Base-by-base conservation (phyloP, 2,329 filamentous ascomycete genomes). In the Pleoardoris graminearum region DNA sequence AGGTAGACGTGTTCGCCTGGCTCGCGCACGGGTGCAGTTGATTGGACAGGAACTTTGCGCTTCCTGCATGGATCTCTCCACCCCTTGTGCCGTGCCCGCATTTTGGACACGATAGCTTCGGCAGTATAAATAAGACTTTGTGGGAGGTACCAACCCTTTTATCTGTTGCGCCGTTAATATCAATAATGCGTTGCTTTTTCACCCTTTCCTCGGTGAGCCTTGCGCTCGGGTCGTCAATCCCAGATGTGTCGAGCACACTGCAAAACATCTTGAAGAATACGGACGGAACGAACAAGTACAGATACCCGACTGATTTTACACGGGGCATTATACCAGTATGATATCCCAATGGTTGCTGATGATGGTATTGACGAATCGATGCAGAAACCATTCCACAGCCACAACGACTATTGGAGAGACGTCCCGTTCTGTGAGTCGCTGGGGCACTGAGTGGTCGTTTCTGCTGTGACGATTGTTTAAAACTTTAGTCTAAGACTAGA, bases 241-340 rank as follows among this genome's bases (percentile, higher is more conserved):
- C 72, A 36, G 67, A 75, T 52, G 66, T 80, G 21, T 77, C 78
- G 11, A 70, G 75, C 14, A 73, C 76, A 35, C 70, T 86, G 39
- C 81, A 85, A 61, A 79, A 79, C 52, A 81, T 86, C 46, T 67
- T 86, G 46, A 73, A 76, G 49, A 79, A 83, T 59, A 83, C 81
- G 5, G 77, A 82, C 60, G 69, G 75, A 19, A 78, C 76, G 41
- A 70, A 77, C 8, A 73, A 80, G 17, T 85, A 85, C 68, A 76
- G 68, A 16, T 86, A 86, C 69, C 84, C 84, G 0, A 86, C 84
- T 0, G 81, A 84, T 61, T 74, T 86, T 17, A 86, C 84, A 1
- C 77, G 83, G 54, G 82, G 78, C 1, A 83, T 86, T 54, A 62
- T 84, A 25, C 84, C 84, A 35, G 80, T 82, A 61, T 62, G 75